These are phyloP conservation scores for Saccharomycopsis hybrid DNA, from an alignment of 1,139 yeast species.

Conservation along the genomic window DNA sequence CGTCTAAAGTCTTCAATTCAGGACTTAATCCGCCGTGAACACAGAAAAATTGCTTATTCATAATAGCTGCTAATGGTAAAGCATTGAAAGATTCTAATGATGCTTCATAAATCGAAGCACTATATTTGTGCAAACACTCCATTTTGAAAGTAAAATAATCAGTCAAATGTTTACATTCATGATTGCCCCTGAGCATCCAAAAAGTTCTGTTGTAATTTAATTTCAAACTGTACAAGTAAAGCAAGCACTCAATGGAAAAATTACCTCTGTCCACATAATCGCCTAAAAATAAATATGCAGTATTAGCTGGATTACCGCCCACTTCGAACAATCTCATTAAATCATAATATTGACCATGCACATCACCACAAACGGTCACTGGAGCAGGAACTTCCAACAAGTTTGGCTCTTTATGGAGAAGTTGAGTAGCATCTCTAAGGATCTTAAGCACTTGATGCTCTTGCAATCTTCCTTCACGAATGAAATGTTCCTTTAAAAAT, in stretches of 20 bases:
- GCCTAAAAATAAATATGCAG: slow-evolving; percentile 81
- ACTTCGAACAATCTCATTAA: slow-evolving; percentile 88
- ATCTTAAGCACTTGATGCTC: slow-evolving; percentile 70
- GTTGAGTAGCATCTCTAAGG: slow-evolving; percentile 57
- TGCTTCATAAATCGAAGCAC: slow-evolving; percentile 59
- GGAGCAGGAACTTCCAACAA: slow-evolving; percentile 83
- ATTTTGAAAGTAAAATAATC: slow-evolving; percentile 89
- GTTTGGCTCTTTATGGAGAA: slow-evolving; percentile 71
- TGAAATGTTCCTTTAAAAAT: slow-evolving; percentile 68
- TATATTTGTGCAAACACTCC: slow-evolving; percentile 87
- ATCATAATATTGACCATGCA: slow-evolving; percentile 94
- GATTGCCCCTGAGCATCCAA: slow-evolving; percentile 88
- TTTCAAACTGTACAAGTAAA: slow-evolving; percentile 76
- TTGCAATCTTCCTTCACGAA: slow-evolving; percentile 71
- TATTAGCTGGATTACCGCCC: slow-evolving; percentile 78
- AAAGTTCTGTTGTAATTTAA: slow-evolving; percentile 70
- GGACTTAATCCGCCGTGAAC: slow-evolving; percentile 98
- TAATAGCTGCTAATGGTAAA: slow-evolving; percentile 85
- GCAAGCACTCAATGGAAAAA: slow-evolving; percentile 81
- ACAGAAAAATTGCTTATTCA: slow-evolving; percentile 93
- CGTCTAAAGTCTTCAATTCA: slow-evolving; percentile 65
- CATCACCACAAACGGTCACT: slow-evolving; percentile 92
- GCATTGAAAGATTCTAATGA: slow-evolving; percentile 79
- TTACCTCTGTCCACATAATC: slow-evolving; percentile 97
- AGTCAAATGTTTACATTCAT: slow-evolving; percentile 90